Percentiles rank a stretch among this genome's conserved stretches.
These are phyloP conservation scores for Blastobotrys illinoisensis DNA, from an alignment of 1,139 yeast genomes.

Conservation along the genomic window DNA sequence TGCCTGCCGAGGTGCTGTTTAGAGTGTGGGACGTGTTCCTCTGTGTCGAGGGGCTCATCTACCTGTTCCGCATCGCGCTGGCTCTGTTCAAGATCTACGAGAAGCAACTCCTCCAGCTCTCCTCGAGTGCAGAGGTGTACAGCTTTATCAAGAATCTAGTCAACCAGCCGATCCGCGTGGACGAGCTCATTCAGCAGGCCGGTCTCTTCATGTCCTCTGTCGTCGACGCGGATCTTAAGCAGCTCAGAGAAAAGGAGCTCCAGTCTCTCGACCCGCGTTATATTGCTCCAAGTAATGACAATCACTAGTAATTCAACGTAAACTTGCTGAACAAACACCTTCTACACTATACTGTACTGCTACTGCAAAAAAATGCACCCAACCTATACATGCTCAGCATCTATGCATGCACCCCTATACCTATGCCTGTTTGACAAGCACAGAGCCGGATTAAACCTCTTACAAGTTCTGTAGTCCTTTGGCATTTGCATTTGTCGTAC, in stretches of 20 bases:
- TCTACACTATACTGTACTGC: too few species aligned
- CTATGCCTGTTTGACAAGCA: too few species aligned
- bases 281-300: not conserved
- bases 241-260: conserved; percentile 13
- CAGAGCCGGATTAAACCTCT: too few species aligned
- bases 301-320: too few species aligned
- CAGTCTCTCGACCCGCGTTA: not conserved
- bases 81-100: conserved; percentile 43
- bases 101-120: conserved; percentile 30
- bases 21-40: conserved; percentile 49
- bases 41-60: conserved; percentile 38
- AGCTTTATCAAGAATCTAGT: conserved; percentile 41
- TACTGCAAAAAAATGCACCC: too few species aligned
- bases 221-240: conserved; percentile 15
- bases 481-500: not conserved
- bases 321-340: too few species aligned
- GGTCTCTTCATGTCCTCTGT: conserved; percentile 14
- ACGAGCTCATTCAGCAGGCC: conserved; percentile 24
- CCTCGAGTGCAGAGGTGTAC: conserved; percentile 40
- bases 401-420: too few species aligned
- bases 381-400: too few species aligned
- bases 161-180: conserved; percentile 27
- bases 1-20: conserved; percentile 50
- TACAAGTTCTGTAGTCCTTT: too few species aligned
- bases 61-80: conserved; percentile 37